Conservation (phyloP, 192 early-diverging fungal species). For the Podila epicladia region DNA sequence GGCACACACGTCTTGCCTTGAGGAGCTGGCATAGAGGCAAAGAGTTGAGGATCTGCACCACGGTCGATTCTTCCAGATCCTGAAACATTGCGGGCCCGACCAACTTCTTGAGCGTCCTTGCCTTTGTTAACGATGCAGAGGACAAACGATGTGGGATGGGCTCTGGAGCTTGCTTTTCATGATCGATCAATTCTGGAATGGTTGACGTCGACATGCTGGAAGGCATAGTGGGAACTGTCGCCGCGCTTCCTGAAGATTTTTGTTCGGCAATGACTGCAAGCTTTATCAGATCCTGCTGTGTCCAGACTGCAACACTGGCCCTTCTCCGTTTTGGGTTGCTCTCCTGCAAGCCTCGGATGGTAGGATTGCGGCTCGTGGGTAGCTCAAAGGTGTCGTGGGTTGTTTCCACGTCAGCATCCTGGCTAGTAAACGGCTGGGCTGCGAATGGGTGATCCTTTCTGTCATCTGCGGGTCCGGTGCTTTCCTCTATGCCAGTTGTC, state of each 20-base stretch:
- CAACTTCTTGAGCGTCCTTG: slow-evolving; percentile 4
- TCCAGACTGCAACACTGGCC: slow-evolving; percentile 83
- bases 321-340: slow-evolving; percentile 57
- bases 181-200: neutral
- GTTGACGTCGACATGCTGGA: slow-evolving; percentile 4
- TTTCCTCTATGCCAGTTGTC: neutral
- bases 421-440: slow-evolving; percentile 6
- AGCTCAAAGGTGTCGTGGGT: slow-evolving; percentile 48
- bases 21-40: slow-evolving; percentile 59
- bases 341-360: slow-evolving; percentile 39
- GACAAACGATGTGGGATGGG: neutral
- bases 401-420: neutral
- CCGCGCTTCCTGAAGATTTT: slow-evolving; percentile 12
- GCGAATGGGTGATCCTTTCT: neutral
- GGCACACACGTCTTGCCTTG: slow-evolving; percentile 56
- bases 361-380: slow-evolving; percentile 38
- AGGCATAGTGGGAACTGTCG: neutral
- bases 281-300: slow-evolving; percentile 73
- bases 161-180: neutral
- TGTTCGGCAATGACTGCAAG: slow-evolving; percentile 61
- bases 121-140: neutral
- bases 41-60: slow-evolving; percentile 54
- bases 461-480: neutral
- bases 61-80: slow-evolving; percentile 42
- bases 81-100: slow-evolving; percentile 25